Conservation (phyloP, 106 monocot species). For the Hemerocallis citrina region DNA sequence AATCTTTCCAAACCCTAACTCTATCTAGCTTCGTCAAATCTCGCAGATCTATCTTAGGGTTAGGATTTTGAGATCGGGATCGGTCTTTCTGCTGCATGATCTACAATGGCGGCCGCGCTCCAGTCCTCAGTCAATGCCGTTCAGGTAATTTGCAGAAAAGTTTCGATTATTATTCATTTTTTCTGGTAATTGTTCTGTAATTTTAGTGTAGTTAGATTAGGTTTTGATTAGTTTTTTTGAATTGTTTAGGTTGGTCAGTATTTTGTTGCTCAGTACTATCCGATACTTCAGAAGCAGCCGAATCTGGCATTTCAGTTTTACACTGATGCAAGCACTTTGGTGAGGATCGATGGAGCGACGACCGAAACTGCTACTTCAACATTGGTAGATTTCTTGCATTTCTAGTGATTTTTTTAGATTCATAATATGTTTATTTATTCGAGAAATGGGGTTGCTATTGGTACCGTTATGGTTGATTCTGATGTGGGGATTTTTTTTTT, state of each 20-base stretch:
- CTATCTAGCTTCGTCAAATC: not conserved
- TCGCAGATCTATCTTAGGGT: not conserved
- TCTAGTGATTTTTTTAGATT: not conserved
- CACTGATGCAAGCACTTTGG: slow-evolving; percentile 43
- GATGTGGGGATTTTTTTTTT: too few relatives aligned
- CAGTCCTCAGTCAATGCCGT: slow-evolving; percentile 20
- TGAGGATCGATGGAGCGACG: slow-evolving; percentile 34
- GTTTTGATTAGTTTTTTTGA: not conserved
- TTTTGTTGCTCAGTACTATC: slow-evolving; percentile 57
- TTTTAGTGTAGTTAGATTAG: not conserved
- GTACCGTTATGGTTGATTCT: too few relatives aligned
- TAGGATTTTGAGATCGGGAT: not conserved
- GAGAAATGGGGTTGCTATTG: too few relatives aligned
- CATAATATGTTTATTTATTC: not conserved
- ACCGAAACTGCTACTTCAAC: slow-evolving; percentile 26
- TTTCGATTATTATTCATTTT: not conserved
- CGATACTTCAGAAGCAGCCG: slow-evolving; percentile 41
- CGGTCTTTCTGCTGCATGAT: slow-evolving; percentile 1
- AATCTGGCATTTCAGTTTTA: slow-evolving; percentile 51
- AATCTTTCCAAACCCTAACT: slow-evolving; percentile 15
- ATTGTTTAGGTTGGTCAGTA: slow-evolving; percentile 45
- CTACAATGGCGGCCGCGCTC: slow-evolving; percentile 27
- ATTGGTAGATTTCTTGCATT: slow-evolving; percentile 19
- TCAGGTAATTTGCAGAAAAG: slow-evolving; percentile 9
- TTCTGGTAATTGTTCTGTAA: not conserved